Conservation (phyloP, 805 yeast genomes). For the Wickerhamomyces hampshirensis region DNA sequence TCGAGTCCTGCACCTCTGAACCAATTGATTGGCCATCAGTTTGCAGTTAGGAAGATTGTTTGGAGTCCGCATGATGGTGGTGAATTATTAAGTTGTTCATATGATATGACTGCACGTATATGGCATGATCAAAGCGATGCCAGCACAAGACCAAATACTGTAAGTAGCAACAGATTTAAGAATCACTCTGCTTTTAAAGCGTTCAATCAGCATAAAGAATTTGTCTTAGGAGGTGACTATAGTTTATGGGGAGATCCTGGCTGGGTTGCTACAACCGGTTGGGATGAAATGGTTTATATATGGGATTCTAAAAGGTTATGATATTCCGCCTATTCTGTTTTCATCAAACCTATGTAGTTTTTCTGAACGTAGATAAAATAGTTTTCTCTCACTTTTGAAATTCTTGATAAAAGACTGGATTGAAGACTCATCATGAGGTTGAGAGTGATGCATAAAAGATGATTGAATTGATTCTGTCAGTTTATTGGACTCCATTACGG, state of each 20-base stretch:
- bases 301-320: slow-evolving; percentile 64
- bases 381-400: slow-evolving; percentile 37
- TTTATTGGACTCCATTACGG: slow-evolving; percentile 29
- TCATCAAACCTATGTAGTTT: slow-evolving; percentile 42
- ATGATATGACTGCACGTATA: slow-evolving; percentile 87
- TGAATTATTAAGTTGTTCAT: slow-evolving; percentile 69
- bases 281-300: slow-evolving; percentile 93
- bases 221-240: slow-evolving; percentile 93
- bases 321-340: slow-evolving; percentile 21
- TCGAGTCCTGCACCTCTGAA: slow-evolving; percentile 65
- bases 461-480: slow-evolving; percentile 29
- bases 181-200: slow-evolving; percentile 48
- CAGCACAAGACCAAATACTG: slow-evolving; percentile 45
- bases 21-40: slow-evolving; percentile 81
- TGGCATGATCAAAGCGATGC: slow-evolving; percentile 75
- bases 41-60: slow-evolving; percentile 74
- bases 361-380: slow-evolving; percentile 42
- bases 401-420: slow-evolving; percentile 33
- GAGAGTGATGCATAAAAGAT: slow-evolving; percentile 26
- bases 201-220: slow-evolving; percentile 75
- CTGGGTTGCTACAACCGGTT: slow-evolving; percentile 90
- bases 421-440: slow-evolving; percentile 26
- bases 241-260: slow-evolving; percentile 96
- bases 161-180: slow-evolving; percentile 37
- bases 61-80: slow-evolving; percentile 90